These are phyloP conservation scores for Seminavis robusta DNA, from an alignment of 108 stramenopile species.

Conservation along the genomic window DNA sequence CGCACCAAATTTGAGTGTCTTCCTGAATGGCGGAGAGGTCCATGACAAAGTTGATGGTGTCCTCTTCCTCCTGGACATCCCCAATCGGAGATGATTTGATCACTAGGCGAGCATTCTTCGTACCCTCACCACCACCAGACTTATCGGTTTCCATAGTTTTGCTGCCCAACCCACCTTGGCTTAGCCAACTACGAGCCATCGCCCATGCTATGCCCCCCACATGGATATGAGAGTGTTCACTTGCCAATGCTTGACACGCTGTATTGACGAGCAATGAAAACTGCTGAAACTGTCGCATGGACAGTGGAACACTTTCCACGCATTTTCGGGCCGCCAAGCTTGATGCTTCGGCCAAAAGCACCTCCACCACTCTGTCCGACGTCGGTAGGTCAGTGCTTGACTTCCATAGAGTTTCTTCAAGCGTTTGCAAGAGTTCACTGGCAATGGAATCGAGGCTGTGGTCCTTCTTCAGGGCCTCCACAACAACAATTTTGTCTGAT, in stretches of 20 bases:
- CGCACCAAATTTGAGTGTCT: constrained; percentile 5
- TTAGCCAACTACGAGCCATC: constrained; percentile 63
- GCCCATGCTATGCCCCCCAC: constrained; percentile 33
- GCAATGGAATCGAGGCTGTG: too few relatives aligned
- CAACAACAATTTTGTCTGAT: too few relatives aligned
- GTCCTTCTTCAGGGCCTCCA: too few relatives aligned
- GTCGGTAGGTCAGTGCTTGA: too few relatives aligned
- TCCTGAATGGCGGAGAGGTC: constrained; percentile 61
- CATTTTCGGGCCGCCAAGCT: constrained; percentile 47
- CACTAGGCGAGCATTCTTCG: not conserved
- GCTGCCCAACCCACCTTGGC: constrained; percentile 52
- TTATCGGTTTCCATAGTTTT: too few relatives aligned
- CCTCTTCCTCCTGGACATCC: constrained; percentile 42
- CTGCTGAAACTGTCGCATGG: constrained; percentile 58
- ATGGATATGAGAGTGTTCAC: constrained; percentile 77
- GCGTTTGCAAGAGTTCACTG: too few relatives aligned
- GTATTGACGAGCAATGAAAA: constrained; percentile 52
- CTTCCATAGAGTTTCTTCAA: too few relatives aligned
- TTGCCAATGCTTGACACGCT: constrained; percentile 55
- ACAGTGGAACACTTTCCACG: constrained; percentile 35
- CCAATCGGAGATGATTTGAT: too few relatives aligned
- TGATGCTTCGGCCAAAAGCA: constrained; percentile 64
- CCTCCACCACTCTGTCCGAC: constrained; percentile 67
- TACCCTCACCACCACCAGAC: not conserved
- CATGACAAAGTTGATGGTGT: constrained; percentile 79